Base-by-base conservation (phyloP, 768 basidiomycete species). In the Lanmaoa pseudosensibilis region DNA sequence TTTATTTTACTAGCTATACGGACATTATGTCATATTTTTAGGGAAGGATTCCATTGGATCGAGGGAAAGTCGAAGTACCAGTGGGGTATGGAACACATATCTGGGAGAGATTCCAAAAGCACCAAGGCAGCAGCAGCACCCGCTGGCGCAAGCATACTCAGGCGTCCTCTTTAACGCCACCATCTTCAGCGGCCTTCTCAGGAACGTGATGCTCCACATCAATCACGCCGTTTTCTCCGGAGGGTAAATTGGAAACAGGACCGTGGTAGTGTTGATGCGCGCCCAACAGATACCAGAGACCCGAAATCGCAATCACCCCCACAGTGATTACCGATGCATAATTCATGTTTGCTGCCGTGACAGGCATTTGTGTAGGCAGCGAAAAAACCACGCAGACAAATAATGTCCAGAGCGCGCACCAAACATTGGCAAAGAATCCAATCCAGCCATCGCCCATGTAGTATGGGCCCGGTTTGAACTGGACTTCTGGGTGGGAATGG, bases 401-500 rank as follows among this genome's bases (percentile, higher is more conserved):
- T 15, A 70, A 59, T 46, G 78, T 77, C 79, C 79, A 81, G 8
- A 70, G 37, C 27, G 79, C 72, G 57, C 80, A 82, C 60, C 69
- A 77, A 33, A 77, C 46, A 57, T 83, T 83, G 50, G 71, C 70
- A 13, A 71, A 64, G 69, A 72, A 73, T 0, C 82, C 82, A 13
- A 82, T 57, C 55, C 73, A 60, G 2, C 82, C 81, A 50, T 78
- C 74, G 23, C 83, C 79, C 77, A 85, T 76, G 70, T 82, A 84
- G 68, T 81, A 85, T 16, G 84, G 84, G 9, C 84, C 84, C 0
- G 84, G 84, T 38, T 74, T 77, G 74, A 85, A 85, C 36, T 71
- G 64, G 46, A 85, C 84, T 50, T 85, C 84, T 0, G 82, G 81
- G 63, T 85, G 83, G 56, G 76, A 75, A 56, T 73, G 70, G 65